Evolutionary conservation across 1,284 basidiomycete genomes (phyloP).

Genomic region (Ceratobasidium sp.): DNA sequence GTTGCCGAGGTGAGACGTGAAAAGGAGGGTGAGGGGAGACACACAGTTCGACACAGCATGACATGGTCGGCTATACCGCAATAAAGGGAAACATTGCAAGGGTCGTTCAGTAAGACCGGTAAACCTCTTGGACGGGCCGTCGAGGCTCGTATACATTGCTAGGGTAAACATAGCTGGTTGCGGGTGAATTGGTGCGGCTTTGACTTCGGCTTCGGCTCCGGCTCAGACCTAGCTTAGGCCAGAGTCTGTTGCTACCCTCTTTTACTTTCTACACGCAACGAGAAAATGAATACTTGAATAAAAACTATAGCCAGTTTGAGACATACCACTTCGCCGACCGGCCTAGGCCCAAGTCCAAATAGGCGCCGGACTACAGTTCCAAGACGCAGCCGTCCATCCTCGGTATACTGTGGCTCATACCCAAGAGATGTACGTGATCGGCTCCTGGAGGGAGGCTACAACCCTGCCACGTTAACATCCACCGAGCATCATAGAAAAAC

Average conservation of each 20-base stretch:
- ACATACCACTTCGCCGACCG: constrained; percentile 31
- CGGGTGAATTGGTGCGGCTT: constrained; percentile 15
- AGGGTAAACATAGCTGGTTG: constrained; percentile 37
- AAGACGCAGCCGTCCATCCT: constrained; percentile 32
- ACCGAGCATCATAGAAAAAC: not conserved
- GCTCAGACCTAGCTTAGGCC: constrained; percentile 29
- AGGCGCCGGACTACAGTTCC: constrained; percentile 30
- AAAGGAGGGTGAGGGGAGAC: not conserved
- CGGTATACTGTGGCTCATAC: constrained; percentile 40
- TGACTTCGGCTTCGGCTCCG: not conserved
- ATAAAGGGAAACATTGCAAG: not conserved
- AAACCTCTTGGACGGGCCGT: constrained; percentile 33
- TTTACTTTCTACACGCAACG: constrained; percentile 28
- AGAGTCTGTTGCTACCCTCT: constrained; percentile 29
- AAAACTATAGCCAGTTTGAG: not conserved
- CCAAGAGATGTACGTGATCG: constrained; percentile 26
- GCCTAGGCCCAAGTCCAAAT: constrained; percentile 36
- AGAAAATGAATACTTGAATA: not conserved
- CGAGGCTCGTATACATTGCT: constrained; percentile 12
- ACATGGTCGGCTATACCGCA: not conserved
- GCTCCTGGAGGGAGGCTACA: constrained; percentile 33
- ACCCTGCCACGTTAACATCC: not conserved
- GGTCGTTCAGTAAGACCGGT: constrained; percentile 16
- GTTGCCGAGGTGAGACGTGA: not conserved
- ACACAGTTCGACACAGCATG: not conserved